Evolutionary conservation across 2,329 filamentous ascomycete species (phyloP).

Genomic region (Periconia sp.): DNA sequence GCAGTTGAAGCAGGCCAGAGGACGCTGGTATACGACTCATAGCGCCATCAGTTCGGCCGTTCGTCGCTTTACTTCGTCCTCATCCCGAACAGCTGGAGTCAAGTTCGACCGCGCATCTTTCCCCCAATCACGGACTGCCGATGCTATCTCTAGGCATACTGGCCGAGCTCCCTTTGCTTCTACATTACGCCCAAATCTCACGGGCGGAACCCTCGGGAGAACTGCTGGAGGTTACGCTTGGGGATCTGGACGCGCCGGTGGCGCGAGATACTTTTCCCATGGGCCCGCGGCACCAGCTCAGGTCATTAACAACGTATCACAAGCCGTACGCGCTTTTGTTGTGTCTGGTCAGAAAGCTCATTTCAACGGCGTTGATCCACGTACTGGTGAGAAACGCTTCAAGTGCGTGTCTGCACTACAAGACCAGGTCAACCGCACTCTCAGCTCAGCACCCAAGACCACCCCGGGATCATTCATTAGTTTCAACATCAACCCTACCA

Average conservation of each 20-base stretch:
- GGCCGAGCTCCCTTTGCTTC: slow-evolving; percentile 83
- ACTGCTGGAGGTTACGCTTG: slow-evolving; percentile 87
- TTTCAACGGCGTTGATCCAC: slow-evolving; percentile 74
- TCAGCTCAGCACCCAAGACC: slow-evolving; percentile 60
- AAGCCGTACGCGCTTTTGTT: slow-evolving; percentile 88
- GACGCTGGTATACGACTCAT: slow-evolving; percentile 64
- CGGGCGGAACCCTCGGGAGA: slow-evolving; percentile 79
- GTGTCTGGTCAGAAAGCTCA: slow-evolving; percentile 87
- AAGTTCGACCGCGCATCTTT: slow-evolving; percentile 56
- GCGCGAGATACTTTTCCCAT: slow-evolving; percentile 87
- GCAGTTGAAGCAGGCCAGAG: slow-evolving; percentile 64
- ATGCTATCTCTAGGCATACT: slow-evolving; percentile 64
- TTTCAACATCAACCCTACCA: slow-evolving; percentile 83
- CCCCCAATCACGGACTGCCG: slow-evolving; percentile 58
- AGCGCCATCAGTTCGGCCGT: slow-evolving; percentile 47
- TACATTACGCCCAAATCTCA: slow-evolving; percentile 87
- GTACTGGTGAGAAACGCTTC: slow-evolving; percentile 75
- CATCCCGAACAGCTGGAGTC: slow-evolving; percentile 39
- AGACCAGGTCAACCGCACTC: slow-evolving; percentile 69
- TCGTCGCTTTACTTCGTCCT: slow-evolving; percentile 56
- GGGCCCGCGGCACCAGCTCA: slow-evolving; percentile 81
- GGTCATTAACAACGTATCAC: slow-evolving; percentile 92
- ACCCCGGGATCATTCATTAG: slow-evolving; percentile 81
- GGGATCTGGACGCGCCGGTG: slow-evolving; percentile 69
- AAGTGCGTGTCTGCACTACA: slow-evolving; percentile 74